Conservation (phyloP, 148 eudicot species). For the Hydrangea macrophylla region DNA sequence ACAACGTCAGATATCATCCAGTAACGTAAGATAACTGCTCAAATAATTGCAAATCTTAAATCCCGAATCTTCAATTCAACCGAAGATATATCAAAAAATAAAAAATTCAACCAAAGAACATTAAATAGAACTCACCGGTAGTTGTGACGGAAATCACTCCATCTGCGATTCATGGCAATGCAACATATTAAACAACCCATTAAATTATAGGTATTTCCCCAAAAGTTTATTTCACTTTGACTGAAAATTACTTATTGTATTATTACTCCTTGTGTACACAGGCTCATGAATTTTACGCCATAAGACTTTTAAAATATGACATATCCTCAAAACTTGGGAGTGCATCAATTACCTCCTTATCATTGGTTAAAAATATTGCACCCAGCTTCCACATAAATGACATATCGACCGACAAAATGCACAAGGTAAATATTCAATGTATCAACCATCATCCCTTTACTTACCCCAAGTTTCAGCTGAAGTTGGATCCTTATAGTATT, state of each 20-base stretch:
- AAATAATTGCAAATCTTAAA: neutral
- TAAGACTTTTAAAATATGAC: neutral
- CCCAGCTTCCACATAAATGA: neutral
- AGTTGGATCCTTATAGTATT: constrained; percentile 21
- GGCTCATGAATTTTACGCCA: neutral
- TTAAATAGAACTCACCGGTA: constrained; percentile 63
- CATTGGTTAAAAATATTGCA: neutral
- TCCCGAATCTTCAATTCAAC: neutral
- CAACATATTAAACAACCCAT: constrained; percentile 14
- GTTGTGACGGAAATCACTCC: constrained; percentile 71
- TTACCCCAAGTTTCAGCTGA: constrained; percentile 49
- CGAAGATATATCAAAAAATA: neutral
- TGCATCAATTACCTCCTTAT: neutral
- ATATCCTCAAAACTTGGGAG: neutral
- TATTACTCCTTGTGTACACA: neutral
- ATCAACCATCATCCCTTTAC: neutral
- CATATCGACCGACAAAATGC: constrained; percentile 5
- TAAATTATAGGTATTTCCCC: neutral
- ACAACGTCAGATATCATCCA: neutral
- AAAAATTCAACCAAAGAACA: too few species aligned
- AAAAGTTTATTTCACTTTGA: neutral
- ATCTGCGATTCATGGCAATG: constrained; percentile 52
- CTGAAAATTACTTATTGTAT: neutral
- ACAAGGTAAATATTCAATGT: neutral
- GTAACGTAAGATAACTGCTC: neutral